Base-by-base conservation (phyloP, 176 grass and related monocot genomes). In the Phoenix roebelenii region DNA sequence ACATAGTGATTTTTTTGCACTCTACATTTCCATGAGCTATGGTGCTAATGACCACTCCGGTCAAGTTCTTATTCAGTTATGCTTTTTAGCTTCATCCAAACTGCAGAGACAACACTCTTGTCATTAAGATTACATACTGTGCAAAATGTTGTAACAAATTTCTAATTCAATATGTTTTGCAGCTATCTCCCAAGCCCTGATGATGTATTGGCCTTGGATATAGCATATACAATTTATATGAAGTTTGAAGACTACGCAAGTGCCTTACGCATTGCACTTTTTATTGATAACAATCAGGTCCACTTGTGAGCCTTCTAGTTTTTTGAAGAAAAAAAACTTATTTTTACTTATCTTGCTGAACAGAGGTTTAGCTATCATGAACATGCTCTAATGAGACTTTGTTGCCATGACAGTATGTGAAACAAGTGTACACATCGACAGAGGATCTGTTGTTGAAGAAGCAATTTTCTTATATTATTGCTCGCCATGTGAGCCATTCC, bases 401-500 rank as follows among this genome's bases (percentile, higher is more conserved):
- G n/a, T 85, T 82, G 66, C 66, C 19, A 26, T 58, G 25, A 68
- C 93, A 92, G 74, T 89, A 85, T 81, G 81, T 98, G 60, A 98
- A 92, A 76, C 93, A 92, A 61, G 74, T 98, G 22, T 98, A 81
- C 62, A 85, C 88, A 35, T 67, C 81, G 60, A 89, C 84, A 25
- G 81, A 91, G 18, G 81, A 98, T 79, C 64, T 88, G 66, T 51
- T 81, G 48, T 77, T 92, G 48, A 98, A 92, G 82, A 98, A 92
- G 65, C 93, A 98, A 56, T 98, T 98, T 67, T 81, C 87, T 44
- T 98, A 89, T 74, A 85, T 89, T 39, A 89, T 98, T 15, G 81
- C 88, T 65, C 88, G 84, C 68, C 84, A 98, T 79, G 93, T 98
- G 79, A 84, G 68, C 24, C 44, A 55, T 69, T 32, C 23, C 0